Conservation (phyloP, 1,284 basidiomycete genomes). For the Rhodotorula sp. region DNA sequence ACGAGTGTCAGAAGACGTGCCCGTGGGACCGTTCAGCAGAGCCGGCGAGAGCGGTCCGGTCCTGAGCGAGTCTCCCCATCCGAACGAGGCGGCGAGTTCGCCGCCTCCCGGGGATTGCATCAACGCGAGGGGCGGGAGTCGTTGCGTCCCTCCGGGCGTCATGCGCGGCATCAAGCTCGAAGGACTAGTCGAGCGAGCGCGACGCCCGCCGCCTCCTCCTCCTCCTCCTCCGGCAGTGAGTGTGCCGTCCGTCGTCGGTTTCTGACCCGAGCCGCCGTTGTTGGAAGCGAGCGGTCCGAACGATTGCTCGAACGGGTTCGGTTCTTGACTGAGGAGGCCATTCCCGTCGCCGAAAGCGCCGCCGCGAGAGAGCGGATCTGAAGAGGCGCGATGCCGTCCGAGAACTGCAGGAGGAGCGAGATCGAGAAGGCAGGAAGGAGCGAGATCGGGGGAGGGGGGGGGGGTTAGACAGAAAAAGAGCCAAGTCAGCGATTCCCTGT, state of each 20-base stretch:
- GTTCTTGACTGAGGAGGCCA: slow-evolving; percentile 62
- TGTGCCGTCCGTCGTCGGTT: slow-evolving; percentile 25
- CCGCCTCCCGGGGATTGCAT: slow-evolving; percentile 27
- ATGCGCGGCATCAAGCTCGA: slow-evolving; percentile 26
- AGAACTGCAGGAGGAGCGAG: neutral
- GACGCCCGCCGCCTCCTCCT: slow-evolving; percentile 19
- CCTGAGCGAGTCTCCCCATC: slow-evolving; percentile 77
- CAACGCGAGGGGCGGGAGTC: slow-evolving; percentile 28
- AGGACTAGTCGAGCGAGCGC: slow-evolving; percentile 39
- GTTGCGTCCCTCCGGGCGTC: slow-evolving; percentile 20
- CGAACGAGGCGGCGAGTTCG: slow-evolving; percentile 53
- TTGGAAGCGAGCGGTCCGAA: slow-evolving; percentile 57
- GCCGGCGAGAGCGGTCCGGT: slow-evolving; percentile 89
- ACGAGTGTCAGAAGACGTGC: slow-evolving; percentile 41
- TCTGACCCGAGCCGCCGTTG: slow-evolving; percentile 45
- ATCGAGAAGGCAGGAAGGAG: neutral
- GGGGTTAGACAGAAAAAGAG: neutral
- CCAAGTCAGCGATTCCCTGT: neutral
- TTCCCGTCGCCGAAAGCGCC: slow-evolving; percentile 31
- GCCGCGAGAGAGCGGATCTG: slow-evolving; percentile 39
- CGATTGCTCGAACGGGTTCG: slow-evolving; percentile 94
- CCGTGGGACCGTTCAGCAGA: slow-evolving; percentile 84
- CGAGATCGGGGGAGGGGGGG: neutral
- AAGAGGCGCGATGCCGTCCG: slow-evolving; percentile 34
- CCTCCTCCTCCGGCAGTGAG: slow-evolving; percentile 10